phyloP scores from a whole-genome alignment of 805 yeast species.

The Nakazawaea pomicola region DNA sequence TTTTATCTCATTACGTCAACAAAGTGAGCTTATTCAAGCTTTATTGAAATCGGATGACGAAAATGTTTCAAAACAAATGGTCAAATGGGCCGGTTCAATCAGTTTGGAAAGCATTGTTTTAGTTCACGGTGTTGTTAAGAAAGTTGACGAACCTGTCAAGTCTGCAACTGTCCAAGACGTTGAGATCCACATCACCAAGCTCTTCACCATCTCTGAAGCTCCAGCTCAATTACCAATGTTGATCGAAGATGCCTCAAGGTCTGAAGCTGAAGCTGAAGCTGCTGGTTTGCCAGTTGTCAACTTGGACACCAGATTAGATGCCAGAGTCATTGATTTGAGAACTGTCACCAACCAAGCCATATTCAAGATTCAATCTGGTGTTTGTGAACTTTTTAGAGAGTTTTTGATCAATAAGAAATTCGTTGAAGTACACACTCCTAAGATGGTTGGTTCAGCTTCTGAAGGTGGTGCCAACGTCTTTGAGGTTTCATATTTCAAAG shows the following conservation, averaged over 20 bases:
- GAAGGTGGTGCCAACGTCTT: constrained; percentile 99
- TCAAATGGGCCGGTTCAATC: constrained; percentile 88
- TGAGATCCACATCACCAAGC: constrained; percentile 74
- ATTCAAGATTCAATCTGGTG: constrained; percentile 89
- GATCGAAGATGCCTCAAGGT: constrained; percentile 94
- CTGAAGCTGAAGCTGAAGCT: constrained; percentile 91
- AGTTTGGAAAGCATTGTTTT: constrained; percentile 88
- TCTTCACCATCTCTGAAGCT: constrained; percentile 77
- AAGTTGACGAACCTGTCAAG: constrained; percentile 82
- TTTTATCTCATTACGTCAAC: constrained; percentile 90
- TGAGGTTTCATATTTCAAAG: constrained; percentile 88
- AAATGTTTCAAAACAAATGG: constrained; percentile 87
- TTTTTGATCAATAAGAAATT: constrained; percentile 64
- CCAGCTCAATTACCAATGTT: constrained; percentile 91
- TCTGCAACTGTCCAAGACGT: constrained; percentile 89
- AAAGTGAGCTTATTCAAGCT: constrained; percentile 75
- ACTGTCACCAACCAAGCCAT: constrained; percentile 97
- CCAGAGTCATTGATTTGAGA: constrained; percentile 94
- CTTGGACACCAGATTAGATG: constrained; percentile 91
- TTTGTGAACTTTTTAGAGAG: constrained; percentile 84
- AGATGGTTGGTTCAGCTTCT: constrained; percentile 89
- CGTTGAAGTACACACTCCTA: constrained; percentile 94
- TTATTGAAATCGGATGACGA: constrained; percentile 69
- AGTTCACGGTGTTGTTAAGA: constrained; percentile 78
- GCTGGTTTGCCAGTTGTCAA: constrained; percentile 90